Evolutionary conservation across 2,329 filamentous ascomycete species (phyloP).

Genomic region (Aspergillus tamarii): DNA sequence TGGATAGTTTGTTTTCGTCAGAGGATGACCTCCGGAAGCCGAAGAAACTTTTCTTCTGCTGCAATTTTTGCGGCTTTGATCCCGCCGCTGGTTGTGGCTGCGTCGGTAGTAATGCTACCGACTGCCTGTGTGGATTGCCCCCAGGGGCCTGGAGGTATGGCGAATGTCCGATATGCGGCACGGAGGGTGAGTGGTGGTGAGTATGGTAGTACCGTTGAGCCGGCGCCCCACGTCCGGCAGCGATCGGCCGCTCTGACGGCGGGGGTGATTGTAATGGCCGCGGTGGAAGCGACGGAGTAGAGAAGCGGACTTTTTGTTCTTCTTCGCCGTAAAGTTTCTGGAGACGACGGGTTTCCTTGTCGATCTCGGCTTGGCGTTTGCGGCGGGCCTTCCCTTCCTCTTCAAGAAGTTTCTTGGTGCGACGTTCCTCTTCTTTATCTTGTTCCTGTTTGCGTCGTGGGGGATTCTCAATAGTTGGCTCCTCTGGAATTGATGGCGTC

Average conservation of each 20-base stretch:
- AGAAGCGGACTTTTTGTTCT: slow-evolving; percentile 37
- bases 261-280: slow-evolving; percentile 21
- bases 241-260: slow-evolving; percentile 21
- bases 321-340: slow-evolving; percentile 58
- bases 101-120: slow-evolving; percentile 15
- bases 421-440: slow-evolving; percentile 56
- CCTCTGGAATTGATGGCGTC: slow-evolving; percentile 1
- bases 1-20: slow-evolving; percentile 42
- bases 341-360: slow-evolving; percentile 78
- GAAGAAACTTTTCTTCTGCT: slow-evolving; percentile 50
- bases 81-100: slow-evolving; percentile 9
- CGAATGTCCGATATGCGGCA: slow-evolving; percentile 12
- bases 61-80: slow-evolving; percentile 20
- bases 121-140: slow-evolving; percentile 2
- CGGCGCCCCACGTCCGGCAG: slow-evolving; percentile 11
- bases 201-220: slow-evolving; percentile 18
- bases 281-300: slow-evolving; percentile 27
- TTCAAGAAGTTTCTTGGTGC: slow-evolving; percentile 56
- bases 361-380: slow-evolving; percentile 57
- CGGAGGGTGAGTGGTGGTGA: slow-evolving; percentile 17
- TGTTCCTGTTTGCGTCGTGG: slow-evolving; percentile 37
- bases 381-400: slow-evolving; percentile 57
- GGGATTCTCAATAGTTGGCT: slow-evolving; percentile 19
- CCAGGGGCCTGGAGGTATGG: slow-evolving; percentile 3
- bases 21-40: slow-evolving; percentile 42